Evolutionary conservation across 192 early-diverging fungal species (phyloP).

Genomic region (Entomortierella beljakovae): DNA sequence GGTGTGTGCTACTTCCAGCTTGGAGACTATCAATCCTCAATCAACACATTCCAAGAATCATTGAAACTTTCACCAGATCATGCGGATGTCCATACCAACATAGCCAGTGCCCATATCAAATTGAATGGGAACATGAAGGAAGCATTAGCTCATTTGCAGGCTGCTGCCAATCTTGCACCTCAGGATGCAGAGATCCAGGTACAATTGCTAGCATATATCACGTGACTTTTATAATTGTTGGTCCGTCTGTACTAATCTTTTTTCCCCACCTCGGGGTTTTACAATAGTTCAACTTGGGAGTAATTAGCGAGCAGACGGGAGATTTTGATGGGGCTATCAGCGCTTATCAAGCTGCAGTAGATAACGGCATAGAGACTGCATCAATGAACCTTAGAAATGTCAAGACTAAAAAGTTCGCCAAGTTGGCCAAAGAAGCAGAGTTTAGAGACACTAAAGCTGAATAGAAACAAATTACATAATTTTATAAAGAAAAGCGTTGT

Average conservation of each 20-base stretch:
- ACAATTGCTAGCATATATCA: not conserved
- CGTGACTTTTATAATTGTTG: not conserved
- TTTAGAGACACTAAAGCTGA: slow-evolving; percentile 22
- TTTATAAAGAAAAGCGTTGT: not conserved
- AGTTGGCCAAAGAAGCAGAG: slow-evolving; percentile 42
- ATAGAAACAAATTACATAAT: not conserved
- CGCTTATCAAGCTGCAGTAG: slow-evolving; percentile 35
- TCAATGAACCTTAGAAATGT: slow-evolving; percentile 31
- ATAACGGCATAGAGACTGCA: slow-evolving; percentile 25
- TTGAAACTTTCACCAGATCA: slow-evolving; percentile 42
- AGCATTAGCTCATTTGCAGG: slow-evolving; percentile 34
- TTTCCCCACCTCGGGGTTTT: not conserved
- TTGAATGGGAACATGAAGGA: slow-evolving; percentile 32
- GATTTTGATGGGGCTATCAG: slow-evolving; percentile 41
- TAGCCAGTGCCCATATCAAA: slow-evolving; percentile 42
- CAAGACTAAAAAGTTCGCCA: slow-evolving; percentile 54
- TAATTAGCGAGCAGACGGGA: slow-evolving; percentile 35
- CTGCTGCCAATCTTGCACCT: slow-evolving; percentile 46
- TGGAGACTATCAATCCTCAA: slow-evolving; percentile 45
- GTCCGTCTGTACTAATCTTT: no score
- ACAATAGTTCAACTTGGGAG: slow-evolving; percentile 44
- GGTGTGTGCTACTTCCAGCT: slow-evolving; percentile 49
- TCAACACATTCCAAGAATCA: slow-evolving; percentile 51
- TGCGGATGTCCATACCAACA: slow-evolving; percentile 51
- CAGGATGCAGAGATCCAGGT: slow-evolving; percentile 51